Evolutionary conservation across 768 basidiomycete genomes (phyloP).

Genomic region (Tricholoma flavovirens): DNA sequence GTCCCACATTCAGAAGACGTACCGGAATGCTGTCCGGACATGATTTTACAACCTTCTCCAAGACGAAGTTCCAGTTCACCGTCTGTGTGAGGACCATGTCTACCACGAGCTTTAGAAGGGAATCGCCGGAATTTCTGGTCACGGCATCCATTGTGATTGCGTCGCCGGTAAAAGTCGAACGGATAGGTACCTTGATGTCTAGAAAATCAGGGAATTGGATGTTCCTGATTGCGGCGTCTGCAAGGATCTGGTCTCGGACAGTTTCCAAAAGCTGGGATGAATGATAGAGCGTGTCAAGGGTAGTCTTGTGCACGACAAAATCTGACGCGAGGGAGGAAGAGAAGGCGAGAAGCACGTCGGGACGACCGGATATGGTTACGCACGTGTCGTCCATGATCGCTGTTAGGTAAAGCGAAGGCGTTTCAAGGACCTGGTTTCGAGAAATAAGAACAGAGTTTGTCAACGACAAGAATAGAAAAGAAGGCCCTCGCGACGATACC

Average conservation of each 20-base stretch:
- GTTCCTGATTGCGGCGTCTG: constrained; percentile 36
- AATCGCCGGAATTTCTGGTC: constrained; percentile 7
- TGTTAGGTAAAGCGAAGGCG: constrained; percentile 37
- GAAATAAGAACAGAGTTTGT: constrained; percentile 5
- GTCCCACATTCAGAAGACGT: constrained; percentile 46
- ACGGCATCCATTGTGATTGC: constrained; percentile 19
- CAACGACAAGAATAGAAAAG: constrained; percentile 4
- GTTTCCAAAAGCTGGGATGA: constrained; percentile 24
- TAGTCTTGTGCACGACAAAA: constrained; percentile 36
- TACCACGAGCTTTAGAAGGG: constrained; percentile 38
- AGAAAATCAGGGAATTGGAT: constrained; percentile 46
- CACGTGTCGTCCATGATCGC: constrained; percentile 42
- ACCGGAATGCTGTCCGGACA: constrained; percentile 20
- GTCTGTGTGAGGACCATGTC: constrained; percentile 47
- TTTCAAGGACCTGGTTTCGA: constrained; percentile 9
- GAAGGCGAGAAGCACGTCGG: constrained; percentile 43
- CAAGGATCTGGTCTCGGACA: constrained; percentile 35
- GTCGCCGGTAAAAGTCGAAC: constrained; percentile 41
- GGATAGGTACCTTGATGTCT: constrained; percentile 43
- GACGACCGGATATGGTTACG: constrained; percentile 55
- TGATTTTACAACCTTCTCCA: constrained; percentile 21
- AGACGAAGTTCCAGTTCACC: constrained; percentile 47
- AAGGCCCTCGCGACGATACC: constrained; percentile 8
- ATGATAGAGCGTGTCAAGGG: constrained; percentile 51
- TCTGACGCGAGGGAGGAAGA: constrained; percentile 28